Evolutionary conservation across 2,329 filamentous ascomycete species (phyloP), one percentile per base, ranked within the genome.

Genomic region (Xylariaceae sp.): DNA sequence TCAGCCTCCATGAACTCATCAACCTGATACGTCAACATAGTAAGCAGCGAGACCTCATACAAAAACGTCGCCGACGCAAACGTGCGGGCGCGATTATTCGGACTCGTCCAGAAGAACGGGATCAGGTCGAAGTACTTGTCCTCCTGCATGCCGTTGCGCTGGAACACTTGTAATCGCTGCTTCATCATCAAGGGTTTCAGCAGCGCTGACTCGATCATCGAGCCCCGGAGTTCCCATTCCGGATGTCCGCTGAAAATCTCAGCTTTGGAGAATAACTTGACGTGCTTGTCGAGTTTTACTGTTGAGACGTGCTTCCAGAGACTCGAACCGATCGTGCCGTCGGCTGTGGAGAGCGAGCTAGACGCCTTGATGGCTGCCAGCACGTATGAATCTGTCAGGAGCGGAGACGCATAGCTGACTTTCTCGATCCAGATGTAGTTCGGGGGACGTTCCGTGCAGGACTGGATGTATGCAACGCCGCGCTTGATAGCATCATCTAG

Each of bases 401-500:
- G 55, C 30, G 37, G 50, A 30, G 65, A 68, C 5, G 53, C 55
- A 13, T 68, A 68, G 15, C 60, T 68, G 17, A 67, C 63, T 39
- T 69, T 69, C 51, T 69, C 67, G 8, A 65, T 64, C 66, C 66
- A 69, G 5, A 68, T 57, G 30, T 64, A 65, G 37, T 51, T 62
- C 10, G 53, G 55, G 50, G 62, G 60, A 7, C 58, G 58, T 1
- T 63, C 55, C 17, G 55, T 47, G 51, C 58, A 51, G 1, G 61
- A 63, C 30, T 65, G n/a, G 8, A 65, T 58, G 39, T 51, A 65
- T 2, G 59, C 53, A 6, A 64, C 54, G 50, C 56, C 63, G 10
- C 55, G 54, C 30, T 53, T 48, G n/a, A 66, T 59, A 0, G 65
- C 59, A 13, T 54, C 42, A 34, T 65, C 60, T 4, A 64, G 51